Percentiles rank a stretch among this genome's conserved stretches.
Conservation (phyloP, 306 rosid genomes). For the Delonix regia region DNA sequence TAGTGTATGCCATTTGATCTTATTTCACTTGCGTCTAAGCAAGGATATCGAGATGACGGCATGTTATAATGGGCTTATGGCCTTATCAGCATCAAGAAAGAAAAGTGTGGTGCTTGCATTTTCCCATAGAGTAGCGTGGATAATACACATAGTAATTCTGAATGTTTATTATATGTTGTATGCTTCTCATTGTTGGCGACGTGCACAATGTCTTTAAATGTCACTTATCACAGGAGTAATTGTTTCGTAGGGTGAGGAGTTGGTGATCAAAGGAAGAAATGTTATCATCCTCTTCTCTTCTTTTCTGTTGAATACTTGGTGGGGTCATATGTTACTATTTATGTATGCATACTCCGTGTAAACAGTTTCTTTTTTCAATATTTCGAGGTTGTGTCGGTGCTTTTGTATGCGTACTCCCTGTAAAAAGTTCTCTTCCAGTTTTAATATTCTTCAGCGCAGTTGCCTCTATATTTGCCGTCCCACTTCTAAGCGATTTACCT, state of each 20-base stretch:
- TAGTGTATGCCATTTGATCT: constrained; percentile 78
- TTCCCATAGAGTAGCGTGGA: constrained; percentile 44
- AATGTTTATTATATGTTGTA: constrained; percentile 41
- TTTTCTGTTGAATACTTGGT: constrained; percentile 35
- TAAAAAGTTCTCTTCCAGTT: too few species aligned
- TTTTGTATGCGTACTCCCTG: not conserved
- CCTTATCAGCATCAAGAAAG: constrained; percentile 20
- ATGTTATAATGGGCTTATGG: constrained; percentile 5
- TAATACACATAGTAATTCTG: constrained; percentile 20
- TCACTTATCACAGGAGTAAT: constrained; percentile 4
- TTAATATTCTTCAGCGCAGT: not conserved
- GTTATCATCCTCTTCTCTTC: constrained; percentile 25
- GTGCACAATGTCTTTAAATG: constrained; percentile 20
- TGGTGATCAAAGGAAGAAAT: constrained; percentile 25
- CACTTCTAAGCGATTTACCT: not conserved
- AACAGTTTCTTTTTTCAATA: not conserved
- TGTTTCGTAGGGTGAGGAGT: not conserved
- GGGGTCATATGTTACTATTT: constrained; percentile 21
- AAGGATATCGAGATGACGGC: constrained; percentile 8
- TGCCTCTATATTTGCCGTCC: not conserved
- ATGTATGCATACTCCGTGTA: constrained; percentile 3
- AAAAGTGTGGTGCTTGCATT: constrained; percentile 20
- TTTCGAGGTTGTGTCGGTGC: not conserved
- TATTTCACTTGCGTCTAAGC: constrained; percentile 20
- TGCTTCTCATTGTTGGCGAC: constrained; percentile 29